phyloP scores from a whole-genome alignment of 257 asterid species.

The Nicotiana obtusifolia region DNA sequence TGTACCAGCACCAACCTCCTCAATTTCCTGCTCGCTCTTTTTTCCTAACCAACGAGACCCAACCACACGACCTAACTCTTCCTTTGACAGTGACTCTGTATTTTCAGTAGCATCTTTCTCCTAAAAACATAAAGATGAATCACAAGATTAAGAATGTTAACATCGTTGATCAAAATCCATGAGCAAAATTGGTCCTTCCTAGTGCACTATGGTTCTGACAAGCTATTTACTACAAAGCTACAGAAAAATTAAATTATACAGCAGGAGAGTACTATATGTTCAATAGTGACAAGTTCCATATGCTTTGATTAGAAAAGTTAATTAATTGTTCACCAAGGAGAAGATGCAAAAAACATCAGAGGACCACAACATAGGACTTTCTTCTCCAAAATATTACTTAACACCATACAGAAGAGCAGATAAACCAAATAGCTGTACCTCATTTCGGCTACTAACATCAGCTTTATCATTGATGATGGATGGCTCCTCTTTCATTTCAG shows the following conservation, averaged over 20 bases:
- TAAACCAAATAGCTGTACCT: constrained; percentile 32
- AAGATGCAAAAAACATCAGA: too few species aligned
- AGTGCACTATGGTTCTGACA: too few species aligned
- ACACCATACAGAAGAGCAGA: too few species aligned
- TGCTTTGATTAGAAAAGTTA: not conserved
- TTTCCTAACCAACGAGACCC: constrained; percentile 97
- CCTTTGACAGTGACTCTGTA: constrained; percentile 68
- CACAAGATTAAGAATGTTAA: not conserved
- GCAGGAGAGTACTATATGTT: not conserved
- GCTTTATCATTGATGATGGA: constrained; percentile 28
- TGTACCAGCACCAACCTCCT: constrained; percentile 37
- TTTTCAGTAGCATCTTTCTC: constrained; percentile 42
- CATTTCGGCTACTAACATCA: constrained; percentile 35
- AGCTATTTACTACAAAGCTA: too few species aligned
- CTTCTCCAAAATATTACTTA: too few species aligned
- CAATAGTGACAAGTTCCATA: not conserved
- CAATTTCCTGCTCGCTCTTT: constrained; percentile 44
- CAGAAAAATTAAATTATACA: too few species aligned
- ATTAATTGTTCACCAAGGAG: too few species aligned
- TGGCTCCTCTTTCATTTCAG: constrained; percentile 30
- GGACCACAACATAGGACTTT: too few species aligned
- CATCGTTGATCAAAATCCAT: not conserved
- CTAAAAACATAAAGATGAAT: constrained; percentile 28
- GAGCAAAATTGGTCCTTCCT: too few species aligned
- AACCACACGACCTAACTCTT: constrained; percentile 86